These are phyloP conservation scores for Nicotiana knightiana DNA, from an alignment of 257 asterid species.

Conservation along the genomic window DNA sequence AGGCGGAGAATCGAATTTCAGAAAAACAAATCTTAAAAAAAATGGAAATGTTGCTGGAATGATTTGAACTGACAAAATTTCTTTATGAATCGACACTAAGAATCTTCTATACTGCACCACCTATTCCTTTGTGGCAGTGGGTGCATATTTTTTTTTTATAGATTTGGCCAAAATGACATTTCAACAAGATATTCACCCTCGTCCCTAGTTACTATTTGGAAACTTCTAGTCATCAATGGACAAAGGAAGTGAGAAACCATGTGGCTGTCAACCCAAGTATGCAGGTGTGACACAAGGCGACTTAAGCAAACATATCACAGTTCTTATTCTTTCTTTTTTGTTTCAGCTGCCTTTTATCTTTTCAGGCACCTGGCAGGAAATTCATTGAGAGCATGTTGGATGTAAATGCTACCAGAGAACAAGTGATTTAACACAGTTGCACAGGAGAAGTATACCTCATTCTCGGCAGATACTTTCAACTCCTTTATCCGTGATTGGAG, in stretches of 20 bases:
- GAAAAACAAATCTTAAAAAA: neutral
- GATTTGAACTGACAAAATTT: neutral
- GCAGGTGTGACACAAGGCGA: neutral
- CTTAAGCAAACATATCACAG: neutral
- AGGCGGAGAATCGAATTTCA: neutral
- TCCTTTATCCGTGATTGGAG: conserved; percentile 90
- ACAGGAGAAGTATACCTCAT: conserved; percentile 51
- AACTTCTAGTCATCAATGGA: neutral
- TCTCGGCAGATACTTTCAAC: conserved; percentile 73
- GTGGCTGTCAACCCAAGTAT: neutral
- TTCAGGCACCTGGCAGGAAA: neutral
- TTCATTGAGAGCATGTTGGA: neutral
- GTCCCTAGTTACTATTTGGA: neutral
- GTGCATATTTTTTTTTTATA: neutral
- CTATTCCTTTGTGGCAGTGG: neutral
- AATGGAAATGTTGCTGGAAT: neutral
- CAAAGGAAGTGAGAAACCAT: neutral
- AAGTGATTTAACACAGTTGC: neutral
- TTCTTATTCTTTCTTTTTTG: neutral
- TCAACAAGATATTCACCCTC: neutral
- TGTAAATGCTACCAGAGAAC: conserved; percentile 9
- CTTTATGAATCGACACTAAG: neutral
- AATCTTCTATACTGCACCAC: neutral
- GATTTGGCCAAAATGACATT: neutral
- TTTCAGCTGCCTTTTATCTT: neutral